A percentile compares a stretch with the other conserved stretches of the same genome.
phyloP scores from a whole-genome alignment of 2,329 filamentous ascomycete genomes.

The Fusarium chaquense region DNA sequence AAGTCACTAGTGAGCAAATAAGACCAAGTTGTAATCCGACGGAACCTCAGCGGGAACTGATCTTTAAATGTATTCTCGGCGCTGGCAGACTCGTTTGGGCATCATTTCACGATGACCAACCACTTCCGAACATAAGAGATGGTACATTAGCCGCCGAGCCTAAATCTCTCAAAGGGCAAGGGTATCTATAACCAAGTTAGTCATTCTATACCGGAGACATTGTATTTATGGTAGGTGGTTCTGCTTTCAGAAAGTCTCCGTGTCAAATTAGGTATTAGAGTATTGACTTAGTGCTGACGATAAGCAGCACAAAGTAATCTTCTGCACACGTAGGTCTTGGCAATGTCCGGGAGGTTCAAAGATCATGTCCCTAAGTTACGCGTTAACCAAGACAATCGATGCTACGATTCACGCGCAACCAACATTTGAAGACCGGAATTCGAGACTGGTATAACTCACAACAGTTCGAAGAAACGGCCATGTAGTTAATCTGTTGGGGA shows the following conservation, averaged over 20 bases:
- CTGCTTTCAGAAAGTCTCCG: not conserved
- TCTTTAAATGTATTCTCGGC: not conserved
- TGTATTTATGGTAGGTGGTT: not conserved
- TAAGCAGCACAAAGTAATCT: not conserved
- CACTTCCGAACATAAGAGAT: not conserved
- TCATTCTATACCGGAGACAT: not conserved
- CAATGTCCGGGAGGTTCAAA: not conserved
- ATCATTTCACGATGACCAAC: not conserved
- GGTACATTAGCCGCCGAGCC: not conserved
- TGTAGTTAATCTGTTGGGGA: no score
- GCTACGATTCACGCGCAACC: accelerated
- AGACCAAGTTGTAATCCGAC: not conserved
- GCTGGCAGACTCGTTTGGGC: not conserved
- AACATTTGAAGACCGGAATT: no score
- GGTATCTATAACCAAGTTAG: not conserved
- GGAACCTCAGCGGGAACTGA: accelerated
- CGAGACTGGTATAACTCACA: no score
- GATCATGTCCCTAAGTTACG: no score
- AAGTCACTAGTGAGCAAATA: no score
- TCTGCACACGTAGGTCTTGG: not conserved
- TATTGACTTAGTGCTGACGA: constrained; percentile 10
- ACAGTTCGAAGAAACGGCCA: no score
- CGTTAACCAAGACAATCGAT: no score
- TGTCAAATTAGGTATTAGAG: not conserved
- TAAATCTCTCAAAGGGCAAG: accelerated